Conservation (phyloP, 148 eudicot genomes). For the Camellia japonica region DNA sequence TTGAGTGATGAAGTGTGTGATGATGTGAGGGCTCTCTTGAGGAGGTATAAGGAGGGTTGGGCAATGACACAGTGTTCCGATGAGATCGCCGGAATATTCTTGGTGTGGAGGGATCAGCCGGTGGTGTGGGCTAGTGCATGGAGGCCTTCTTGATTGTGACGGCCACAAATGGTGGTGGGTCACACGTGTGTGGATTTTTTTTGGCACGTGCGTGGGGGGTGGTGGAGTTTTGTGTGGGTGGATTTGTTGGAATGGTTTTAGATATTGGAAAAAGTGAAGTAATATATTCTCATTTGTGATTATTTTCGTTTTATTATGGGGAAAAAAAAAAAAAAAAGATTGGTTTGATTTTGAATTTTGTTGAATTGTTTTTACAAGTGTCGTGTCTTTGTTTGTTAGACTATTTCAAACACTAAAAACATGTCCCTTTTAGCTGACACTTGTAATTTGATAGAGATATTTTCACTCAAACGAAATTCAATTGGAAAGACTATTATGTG, state of each 20-base stretch:
- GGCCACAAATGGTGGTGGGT: constrained; percentile 14
- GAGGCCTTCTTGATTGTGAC: constrained; percentile 52
- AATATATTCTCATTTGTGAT: constrained; percentile 19
- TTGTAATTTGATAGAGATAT: too few relatives aligned
- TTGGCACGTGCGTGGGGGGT: constrained; percentile 29
- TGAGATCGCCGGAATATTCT: constrained; percentile 62
- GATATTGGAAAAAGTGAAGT: neutral
- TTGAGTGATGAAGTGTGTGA: constrained; percentile 87
- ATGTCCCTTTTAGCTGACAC: too few relatives aligned
- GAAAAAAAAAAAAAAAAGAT: neutral
- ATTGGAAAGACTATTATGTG: too few relatives aligned
- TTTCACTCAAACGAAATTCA: too few relatives aligned
- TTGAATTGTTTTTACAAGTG: too few relatives aligned
- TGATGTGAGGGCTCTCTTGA: constrained; percentile 76
- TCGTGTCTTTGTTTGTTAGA: too few relatives aligned
- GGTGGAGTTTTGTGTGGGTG: neutral
- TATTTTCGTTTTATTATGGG: neutral
- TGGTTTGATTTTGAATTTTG: neutral
- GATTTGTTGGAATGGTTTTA: neutral
- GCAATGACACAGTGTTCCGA: constrained; percentile 49
- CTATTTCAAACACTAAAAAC: too few relatives aligned
- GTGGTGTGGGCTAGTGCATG: constrained; percentile 99
- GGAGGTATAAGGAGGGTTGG: constrained; percentile 97
- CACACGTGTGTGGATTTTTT: constrained; percentile 40
- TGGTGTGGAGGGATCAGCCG: constrained; percentile 87